A percentile compares a stretch with the other conserved stretches of the same genome.
Conservation (phyloP, 345 rosid genomes). For the Sisymbrium irio region DNA sequence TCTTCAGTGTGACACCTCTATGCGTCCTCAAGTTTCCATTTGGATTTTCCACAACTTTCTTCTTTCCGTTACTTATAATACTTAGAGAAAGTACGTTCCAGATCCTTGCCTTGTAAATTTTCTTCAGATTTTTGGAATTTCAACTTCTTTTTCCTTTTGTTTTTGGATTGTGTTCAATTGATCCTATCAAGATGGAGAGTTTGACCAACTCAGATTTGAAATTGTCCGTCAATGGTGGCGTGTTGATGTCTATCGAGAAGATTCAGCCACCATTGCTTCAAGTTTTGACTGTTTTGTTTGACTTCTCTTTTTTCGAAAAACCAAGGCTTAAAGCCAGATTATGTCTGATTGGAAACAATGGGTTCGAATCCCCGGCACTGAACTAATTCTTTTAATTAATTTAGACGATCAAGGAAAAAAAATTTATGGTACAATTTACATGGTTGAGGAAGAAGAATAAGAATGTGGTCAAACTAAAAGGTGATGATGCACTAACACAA, state of each 20-base stretch:
- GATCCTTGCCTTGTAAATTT: not conserved
- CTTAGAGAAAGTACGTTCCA: not conserved
- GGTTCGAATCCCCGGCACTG: no score
- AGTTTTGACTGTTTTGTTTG: no score
- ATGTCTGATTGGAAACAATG: no score
- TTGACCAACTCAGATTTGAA: constrained; percentile 50
- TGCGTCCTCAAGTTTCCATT: constrained; percentile 21
- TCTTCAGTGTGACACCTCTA: constrained; percentile 31
- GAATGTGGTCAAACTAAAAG: no score
- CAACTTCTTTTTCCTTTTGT: not conserved
- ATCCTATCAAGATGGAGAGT: constrained; percentile 50
- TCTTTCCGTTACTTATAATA: not conserved
- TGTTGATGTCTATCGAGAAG: constrained; percentile 82
- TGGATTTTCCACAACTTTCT: constrained; percentile 27
- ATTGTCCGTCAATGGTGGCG: constrained; percentile 61
- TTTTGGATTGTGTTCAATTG: not conserved
- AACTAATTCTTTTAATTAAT: no score
- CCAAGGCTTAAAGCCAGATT: no score
- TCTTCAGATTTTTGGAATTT: not conserved
- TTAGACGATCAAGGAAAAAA: no score
- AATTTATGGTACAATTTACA: no score
- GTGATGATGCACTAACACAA: no score
- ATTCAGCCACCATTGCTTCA: constrained; percentile 74
- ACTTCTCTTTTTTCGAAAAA: no score
- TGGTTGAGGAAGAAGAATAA: no score